phyloP scores from a whole-genome alignment of 2,329 filamentous ascomycete species.

The Tolypocladium tundrense region DNA sequence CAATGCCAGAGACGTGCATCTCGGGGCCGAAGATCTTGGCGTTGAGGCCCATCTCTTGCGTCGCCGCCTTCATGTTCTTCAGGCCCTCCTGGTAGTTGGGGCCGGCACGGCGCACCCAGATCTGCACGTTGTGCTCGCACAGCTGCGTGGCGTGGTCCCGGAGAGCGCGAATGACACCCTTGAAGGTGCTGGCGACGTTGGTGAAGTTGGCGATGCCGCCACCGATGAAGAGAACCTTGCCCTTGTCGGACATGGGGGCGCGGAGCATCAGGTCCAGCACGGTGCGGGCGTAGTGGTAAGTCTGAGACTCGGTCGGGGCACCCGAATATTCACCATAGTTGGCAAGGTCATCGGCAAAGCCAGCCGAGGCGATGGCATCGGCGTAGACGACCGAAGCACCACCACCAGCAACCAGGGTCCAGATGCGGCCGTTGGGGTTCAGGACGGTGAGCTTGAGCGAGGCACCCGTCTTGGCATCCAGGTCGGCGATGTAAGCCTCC shows the following conservation, averaged over 20 bases:
- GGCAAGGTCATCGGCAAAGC: slow-evolving; percentile 90
- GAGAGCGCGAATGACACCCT: slow-evolving; percentile 95
- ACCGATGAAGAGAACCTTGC: slow-evolving; percentile 98
- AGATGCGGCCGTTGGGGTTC: slow-evolving; percentile 84
- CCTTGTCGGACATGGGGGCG: slow-evolving; percentile 71
- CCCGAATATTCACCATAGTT: slow-evolving; percentile 99
- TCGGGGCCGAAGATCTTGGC: slow-evolving; percentile 58
- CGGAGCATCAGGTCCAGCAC: slow-evolving; percentile 97
- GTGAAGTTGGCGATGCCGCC: slow-evolving; percentile 99
- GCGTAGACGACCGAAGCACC: slow-evolving; percentile 99
- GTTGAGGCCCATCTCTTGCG: slow-evolving; percentile 77
- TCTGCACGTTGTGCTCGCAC: slow-evolving; percentile 93
- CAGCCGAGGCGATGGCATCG: slow-evolving; percentile 92
- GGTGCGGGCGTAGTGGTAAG: slow-evolving; percentile 96
- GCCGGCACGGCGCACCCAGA: slow-evolving; percentile 81
- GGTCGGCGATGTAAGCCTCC: slow-evolving; percentile 96
- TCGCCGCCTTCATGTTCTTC: slow-evolving; percentile 98
- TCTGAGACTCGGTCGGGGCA: slow-evolving; percentile 96
- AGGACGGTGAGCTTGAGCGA: slow-evolving; percentile 97
- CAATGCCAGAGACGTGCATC: slow-evolving; percentile 97
- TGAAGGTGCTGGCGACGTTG: slow-evolving; percentile 98
- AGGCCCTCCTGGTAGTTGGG: slow-evolving; percentile 99
- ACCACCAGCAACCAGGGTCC: slow-evolving; percentile 97
- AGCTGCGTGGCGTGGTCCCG: slow-evolving; percentile 79
- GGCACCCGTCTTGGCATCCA: slow-evolving; percentile 98